phyloP scores from a whole-genome alignment of 371 early-diverging fungal species.

The Mortierella sp. region DNA sequence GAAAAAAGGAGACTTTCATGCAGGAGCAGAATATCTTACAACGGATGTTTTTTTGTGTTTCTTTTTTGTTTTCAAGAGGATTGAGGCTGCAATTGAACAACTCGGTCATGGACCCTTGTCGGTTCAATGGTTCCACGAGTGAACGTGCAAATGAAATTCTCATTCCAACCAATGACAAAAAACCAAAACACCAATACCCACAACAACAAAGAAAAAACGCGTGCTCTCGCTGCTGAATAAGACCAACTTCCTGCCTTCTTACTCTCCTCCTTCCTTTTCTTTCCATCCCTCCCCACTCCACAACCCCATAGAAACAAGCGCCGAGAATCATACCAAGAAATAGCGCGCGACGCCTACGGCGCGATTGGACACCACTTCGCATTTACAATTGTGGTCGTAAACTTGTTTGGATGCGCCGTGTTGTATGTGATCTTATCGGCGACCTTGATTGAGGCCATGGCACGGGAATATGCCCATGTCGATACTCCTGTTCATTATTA shows the following conservation, averaged over 20 bases:
- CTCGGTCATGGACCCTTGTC: background rate
- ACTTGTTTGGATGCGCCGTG: slow-evolving; percentile 44
- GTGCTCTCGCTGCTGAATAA: background rate
- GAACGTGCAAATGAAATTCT: background rate
- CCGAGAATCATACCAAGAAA: slow-evolving; percentile 63
- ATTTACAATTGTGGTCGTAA: slow-evolving; percentile 64
- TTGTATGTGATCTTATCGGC: slow-evolving; percentile 43
- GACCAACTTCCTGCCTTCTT: background rate
- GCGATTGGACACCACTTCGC: slow-evolving; percentile 64
- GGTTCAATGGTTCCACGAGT: background rate
- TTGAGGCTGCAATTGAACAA: no score
- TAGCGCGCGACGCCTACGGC: slow-evolving; percentile 74
- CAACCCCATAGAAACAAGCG: background rate
- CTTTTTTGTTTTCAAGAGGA: background rate
- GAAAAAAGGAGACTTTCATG: background rate
- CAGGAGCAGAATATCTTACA: no score
- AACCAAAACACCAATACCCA: background rate
- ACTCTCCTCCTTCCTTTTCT: no score
- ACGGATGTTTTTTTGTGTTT: no score
- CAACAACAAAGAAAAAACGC: background rate
- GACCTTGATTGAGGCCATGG: slow-evolving; percentile 37
- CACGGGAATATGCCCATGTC: background rate
- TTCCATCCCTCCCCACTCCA: no score
- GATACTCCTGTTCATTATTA: slow-evolving; percentile 5
- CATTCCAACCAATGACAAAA: background rate